Percentiles rank a stretch among this genome's conserved stretches.
phyloP scores from a whole-genome alignment of 106 monocot genomes.

The Apostasia ramifera region DNA sequence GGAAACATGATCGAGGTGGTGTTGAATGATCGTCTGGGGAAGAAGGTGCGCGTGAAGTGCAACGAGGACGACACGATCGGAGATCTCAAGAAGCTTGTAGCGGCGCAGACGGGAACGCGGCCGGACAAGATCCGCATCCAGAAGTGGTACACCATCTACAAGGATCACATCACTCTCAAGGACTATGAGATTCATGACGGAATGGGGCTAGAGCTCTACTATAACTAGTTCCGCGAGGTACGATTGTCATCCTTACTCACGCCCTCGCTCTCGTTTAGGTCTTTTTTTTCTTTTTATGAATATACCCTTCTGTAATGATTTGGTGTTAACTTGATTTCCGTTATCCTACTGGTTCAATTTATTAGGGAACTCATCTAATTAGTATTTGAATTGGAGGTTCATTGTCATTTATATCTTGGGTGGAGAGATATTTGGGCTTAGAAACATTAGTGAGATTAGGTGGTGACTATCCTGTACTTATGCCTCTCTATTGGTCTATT shows the following conservation, averaged over 20 bases:
- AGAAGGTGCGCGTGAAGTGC: conserved; percentile 79
- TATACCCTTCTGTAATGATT: no score
- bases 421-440: no score
- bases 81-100: conserved; percentile 75
- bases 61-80: conserved; percentile 76
- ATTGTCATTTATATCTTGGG: no score
- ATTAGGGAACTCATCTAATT: no score
- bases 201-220: conserved; percentile 81
- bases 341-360: no score
- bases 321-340: no score
- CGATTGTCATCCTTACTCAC: neutral
- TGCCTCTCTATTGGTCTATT: no score
- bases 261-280: no score
- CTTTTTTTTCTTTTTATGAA: no score
- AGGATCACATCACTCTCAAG: conserved; percentile 75
- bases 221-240: conserved; percentile 27
- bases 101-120: conserved; percentile 60
- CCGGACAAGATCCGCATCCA: conserved; percentile 62
- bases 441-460: no score
- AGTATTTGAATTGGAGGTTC: no score
- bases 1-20: conserved; percentile 79
- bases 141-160: conserved; percentile 73
- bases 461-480: no score
- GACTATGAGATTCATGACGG: conserved; percentile 79
- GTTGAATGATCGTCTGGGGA: conserved; percentile 71